Percentiles rank a stretch among this genome's conserved stretches.
phyloP scores from a whole-genome alignment of 148 eudicot species.

The Nyssa sinensis region DNA sequence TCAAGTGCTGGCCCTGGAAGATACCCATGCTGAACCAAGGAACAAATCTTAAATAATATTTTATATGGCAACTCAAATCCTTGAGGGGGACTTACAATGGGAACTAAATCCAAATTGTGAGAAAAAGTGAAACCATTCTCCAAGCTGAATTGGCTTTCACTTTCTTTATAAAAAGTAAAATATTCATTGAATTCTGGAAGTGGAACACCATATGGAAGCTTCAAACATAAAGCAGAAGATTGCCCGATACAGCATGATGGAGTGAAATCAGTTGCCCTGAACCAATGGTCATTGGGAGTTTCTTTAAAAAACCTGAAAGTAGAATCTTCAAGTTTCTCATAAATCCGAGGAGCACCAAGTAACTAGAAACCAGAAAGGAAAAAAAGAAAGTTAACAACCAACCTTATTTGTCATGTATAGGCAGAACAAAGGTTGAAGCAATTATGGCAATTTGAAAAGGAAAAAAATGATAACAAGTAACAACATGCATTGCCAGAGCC shows the following conservation, averaged over 20 bases:
- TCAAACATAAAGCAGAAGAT: slow-evolving; percentile 57
- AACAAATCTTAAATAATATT: slow-evolving; percentile 54
- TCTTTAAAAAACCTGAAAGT: slow-evolving; percentile 35
- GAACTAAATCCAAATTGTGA: slow-evolving; percentile 43
- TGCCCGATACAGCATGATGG: slow-evolving; percentile 50
- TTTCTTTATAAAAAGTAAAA: slow-evolving; percentile 47
- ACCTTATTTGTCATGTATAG: neutral
- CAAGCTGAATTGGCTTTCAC: slow-evolving; percentile 31
- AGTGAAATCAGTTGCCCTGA: slow-evolving; percentile 70
- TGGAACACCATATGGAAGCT: slow-evolving; percentile 41
- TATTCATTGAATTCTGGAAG: slow-evolving; percentile 46
- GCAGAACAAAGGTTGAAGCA: neutral
- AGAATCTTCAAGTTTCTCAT: slow-evolving; percentile 34
- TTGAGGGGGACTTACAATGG: slow-evolving; percentile 47
- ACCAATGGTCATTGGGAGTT: slow-evolving; percentile 58
- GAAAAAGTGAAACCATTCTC: slow-evolving; percentile 40
- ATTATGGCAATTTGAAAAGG: neutral
- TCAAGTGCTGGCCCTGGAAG: slow-evolving; percentile 62
- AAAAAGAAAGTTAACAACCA: neutral
- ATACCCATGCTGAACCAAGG: slow-evolving; percentile 66
- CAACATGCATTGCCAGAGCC: neutral
- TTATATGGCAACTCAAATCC: slow-evolving; percentile 46
- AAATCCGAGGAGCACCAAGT: slow-evolving; percentile 59
- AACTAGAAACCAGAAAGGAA: slow-evolving; percentile 26
- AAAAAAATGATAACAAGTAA: neutral